These are phyloP conservation scores for Arctostaphylos glauca DNA, from an alignment of 148 eudicot genomes.

Conservation along the genomic window DNA sequence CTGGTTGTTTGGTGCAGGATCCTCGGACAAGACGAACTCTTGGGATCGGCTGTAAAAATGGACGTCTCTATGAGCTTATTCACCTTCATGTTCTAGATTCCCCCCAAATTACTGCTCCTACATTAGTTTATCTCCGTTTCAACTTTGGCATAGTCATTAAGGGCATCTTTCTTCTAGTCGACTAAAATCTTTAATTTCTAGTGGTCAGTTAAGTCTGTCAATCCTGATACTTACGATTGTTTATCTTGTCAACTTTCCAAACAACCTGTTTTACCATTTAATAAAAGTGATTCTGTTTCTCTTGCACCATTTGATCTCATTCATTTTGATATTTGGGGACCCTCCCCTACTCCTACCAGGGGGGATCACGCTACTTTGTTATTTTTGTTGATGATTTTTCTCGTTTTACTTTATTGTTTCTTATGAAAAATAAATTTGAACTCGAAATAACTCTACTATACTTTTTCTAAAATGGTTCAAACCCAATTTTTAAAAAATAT, in stretches of 20 bases:
- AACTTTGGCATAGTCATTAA: neutral
- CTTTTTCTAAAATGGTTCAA: neutral
- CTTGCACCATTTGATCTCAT: neutral
- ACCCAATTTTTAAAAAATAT: neutral
- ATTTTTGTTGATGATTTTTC: conserved; percentile 13
- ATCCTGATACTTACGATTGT: neutral
- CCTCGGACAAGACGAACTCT: neutral
- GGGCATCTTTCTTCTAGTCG: neutral
- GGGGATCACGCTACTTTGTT: neutral
- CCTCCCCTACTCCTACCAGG: neutral
- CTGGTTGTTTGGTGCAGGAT: neutral
- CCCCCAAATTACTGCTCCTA: neutral
- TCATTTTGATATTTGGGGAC: conserved; percentile 2
- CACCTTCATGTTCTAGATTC: too few species aligned
- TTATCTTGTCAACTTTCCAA: neutral
- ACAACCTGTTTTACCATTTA: neutral
- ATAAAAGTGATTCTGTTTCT: neutral
- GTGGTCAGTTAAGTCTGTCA: neutral
- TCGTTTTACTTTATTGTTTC: conserved; percentile 5
- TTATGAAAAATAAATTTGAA: neutral
- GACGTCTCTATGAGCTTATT: too few species aligned
- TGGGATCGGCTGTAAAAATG: neutral
- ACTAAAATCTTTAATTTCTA: neutral
- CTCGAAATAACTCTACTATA: neutral
- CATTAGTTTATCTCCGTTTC: neutral